phyloP scores from a whole-genome alignment of 2,329 filamentous ascomycete species.

The Diaporthe velutina region DNA sequence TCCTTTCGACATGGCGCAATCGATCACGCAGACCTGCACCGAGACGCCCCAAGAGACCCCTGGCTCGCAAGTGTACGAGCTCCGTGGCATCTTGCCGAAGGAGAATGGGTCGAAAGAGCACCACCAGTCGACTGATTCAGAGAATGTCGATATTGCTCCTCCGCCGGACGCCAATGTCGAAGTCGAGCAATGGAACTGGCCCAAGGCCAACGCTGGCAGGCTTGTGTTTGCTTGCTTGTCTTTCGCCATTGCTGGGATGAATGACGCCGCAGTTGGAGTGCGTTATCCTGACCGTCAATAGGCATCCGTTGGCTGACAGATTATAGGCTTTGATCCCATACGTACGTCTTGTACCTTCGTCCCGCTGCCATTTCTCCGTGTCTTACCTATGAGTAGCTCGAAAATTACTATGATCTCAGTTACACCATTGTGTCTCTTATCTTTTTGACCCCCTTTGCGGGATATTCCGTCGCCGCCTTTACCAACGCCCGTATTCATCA shows the following conservation, averaged over 20 bases:
- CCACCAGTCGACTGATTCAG: not conserved
- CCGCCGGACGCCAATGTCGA: not conserved
- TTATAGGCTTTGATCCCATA: conserved; percentile 14
- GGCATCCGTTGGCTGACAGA: not conserved
- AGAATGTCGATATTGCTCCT: not conserved
- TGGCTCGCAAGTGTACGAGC: not conserved
- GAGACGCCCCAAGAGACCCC: not conserved
- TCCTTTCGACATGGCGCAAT: not conserved
- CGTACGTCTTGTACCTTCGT: not conserved
- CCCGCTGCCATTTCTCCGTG: not conserved
- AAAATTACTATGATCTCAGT: conserved; percentile 71
- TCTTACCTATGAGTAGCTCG: conserved; percentile 57
- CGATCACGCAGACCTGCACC: conserved; percentile 4
- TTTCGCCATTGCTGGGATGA: conserved; percentile 76
- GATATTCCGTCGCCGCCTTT: conserved; percentile 74
- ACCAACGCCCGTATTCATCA: conserved; percentile 76
- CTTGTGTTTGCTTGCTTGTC: conserved; percentile 24
- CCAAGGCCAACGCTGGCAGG: conserved; percentile 36
- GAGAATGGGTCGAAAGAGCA: not conserved
- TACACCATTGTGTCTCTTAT: conserved; percentile 76
- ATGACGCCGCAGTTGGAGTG: conserved; percentile 76
- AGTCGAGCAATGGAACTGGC: conserved; percentile 33
- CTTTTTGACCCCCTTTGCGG: conserved; percentile 75
- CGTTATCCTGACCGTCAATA: conserved; percentile 45
- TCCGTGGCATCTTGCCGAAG: not conserved